Base-by-base conservation (phyloP, 345 rosid species). In the Hibiscus mutabilis region DNA sequence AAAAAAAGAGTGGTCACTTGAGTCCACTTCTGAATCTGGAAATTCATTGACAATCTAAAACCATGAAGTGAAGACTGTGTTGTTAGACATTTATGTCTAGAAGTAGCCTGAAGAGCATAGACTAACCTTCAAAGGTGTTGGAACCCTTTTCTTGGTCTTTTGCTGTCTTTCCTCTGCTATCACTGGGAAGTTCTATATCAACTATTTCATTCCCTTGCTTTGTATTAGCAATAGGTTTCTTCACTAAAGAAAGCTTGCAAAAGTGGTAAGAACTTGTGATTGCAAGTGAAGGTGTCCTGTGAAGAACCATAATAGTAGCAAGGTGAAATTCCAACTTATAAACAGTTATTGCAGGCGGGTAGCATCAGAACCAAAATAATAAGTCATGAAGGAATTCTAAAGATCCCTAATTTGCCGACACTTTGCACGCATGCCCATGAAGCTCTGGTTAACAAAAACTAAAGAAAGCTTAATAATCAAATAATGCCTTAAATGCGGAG, bases 181-280 rank as follows among this genome's bases (percentile, higher is more conserved):
- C 82, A 74, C 72, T 56, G 49, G 57, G 46, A 62, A 4, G 16
- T 73, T 82, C 80, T 46, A 63, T 60, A 78, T 63, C 64, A 35
- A 8, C 5, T 2, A 11, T 18, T 11, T 66, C 37, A 52, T 47
- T 49, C 57, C 58, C 58, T 77, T 78, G 77, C 70, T 74, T 64
- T 21, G 25, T 67, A 73, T 73, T 68, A 76, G 73, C 44, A 77
- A 46, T 53, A 58, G 93, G 85, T 72, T 73, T 21, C 60, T 55
- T 90, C 12, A 86, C 91, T 59, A 89, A 79, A 7, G 97, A 95
- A 78, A 95, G 87, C 82, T 95, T 95, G 90, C 99, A 95, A 77
- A 95, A 95, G 76, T 89, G 92, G 72, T 92, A 95, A 19, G 97
- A 79, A 75, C 85, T 85, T 67, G 93, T 78, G 70, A 95, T 83